These are phyloP conservation scores for Aspergillus kassunensis DNA, from an alignment of 495 filamentous ascomycete genomes.

Conservation along the genomic window DNA sequence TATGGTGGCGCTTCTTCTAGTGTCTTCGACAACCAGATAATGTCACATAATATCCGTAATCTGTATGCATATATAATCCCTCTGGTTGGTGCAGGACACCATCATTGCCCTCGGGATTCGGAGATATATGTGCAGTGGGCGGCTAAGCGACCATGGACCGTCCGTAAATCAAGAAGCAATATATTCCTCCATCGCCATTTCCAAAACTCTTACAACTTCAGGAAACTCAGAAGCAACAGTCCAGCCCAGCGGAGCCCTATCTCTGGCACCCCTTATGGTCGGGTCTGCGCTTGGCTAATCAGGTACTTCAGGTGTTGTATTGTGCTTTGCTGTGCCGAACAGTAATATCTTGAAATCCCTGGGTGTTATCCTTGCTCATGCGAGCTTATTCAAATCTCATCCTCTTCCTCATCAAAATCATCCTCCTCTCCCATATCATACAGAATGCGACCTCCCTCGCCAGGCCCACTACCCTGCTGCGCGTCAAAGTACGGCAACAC, in stretches of 20 bases:
- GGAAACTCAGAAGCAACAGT: no score
- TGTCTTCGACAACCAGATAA: conserved; percentile 1
- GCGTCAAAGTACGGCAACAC: conserved; percentile 95
- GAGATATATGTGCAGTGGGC: no score
- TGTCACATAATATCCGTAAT: conserved; percentile 26
- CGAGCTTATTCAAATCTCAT: conserved; percentile 71
- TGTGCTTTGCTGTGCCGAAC: no score
- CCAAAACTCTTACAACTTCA: no score
- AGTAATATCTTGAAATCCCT: no score
- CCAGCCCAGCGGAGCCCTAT: no score
- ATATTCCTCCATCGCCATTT: no score
- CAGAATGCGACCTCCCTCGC: conserved; percentile 82
- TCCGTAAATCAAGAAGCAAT: no score
- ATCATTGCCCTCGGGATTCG: conserved; percentile 18
- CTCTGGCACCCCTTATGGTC: no score
- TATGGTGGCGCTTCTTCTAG: conserved; percentile 92
- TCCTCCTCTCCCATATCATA: conserved; percentile 97
- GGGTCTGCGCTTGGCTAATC: no score
- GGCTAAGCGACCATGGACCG: no score
- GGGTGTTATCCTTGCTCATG: neutral
- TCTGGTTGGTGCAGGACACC: conserved; percentile 38
- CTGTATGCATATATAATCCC: conserved; percentile 44
- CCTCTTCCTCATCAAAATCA: conserved; percentile 98
- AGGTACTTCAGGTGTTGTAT: neutral
- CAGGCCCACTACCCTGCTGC: conserved; percentile 72